Conservation (phyloP, 257 asterid species). For the Capsicum chinense region DNA sequence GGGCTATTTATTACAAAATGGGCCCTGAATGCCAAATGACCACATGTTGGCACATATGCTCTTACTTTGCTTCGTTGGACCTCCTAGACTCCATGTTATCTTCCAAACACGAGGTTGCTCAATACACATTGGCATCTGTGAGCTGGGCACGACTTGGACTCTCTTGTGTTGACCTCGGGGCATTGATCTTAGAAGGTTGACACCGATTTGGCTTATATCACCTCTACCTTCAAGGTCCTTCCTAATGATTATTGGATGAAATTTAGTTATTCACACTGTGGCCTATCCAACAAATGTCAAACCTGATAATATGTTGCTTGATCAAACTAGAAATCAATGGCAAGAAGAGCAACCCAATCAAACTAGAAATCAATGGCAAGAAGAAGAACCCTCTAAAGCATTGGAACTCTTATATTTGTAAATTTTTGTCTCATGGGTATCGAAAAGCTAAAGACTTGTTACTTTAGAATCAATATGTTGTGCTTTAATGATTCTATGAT, state of each 20-base stretch:
- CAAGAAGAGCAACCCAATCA: background rate
- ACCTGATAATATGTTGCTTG: background rate
- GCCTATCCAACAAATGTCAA: conserved; percentile 2
- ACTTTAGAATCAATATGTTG: conserved; percentile 7
- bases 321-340: background rate
- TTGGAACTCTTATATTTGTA: background rate
- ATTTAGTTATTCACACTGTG: conserved; percentile 12
- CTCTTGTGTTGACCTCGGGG: too few species aligned
- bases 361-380: conserved; percentile 7
- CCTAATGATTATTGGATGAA: background rate
- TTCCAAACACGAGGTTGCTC: too few species aligned
- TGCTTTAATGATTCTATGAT: background rate
- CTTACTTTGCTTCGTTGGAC: too few species aligned
- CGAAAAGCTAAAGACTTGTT: conserved; percentile 4
- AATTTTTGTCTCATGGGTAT: background rate
- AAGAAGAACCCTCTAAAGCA: conserved; percentile 7
- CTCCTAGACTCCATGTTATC: too few species aligned
- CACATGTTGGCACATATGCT: too few species aligned
- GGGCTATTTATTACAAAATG: too few species aligned
- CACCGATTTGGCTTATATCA: too few species aligned
- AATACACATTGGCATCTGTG: too few species aligned
- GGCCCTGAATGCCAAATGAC: too few species aligned
- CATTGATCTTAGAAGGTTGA: too few species aligned
- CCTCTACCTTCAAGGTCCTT: background rate
- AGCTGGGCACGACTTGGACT: too few species aligned